phyloP scores from a whole-genome alignment of 352 stramenopile genomes.

The Blastocystis sp. region DNA sequence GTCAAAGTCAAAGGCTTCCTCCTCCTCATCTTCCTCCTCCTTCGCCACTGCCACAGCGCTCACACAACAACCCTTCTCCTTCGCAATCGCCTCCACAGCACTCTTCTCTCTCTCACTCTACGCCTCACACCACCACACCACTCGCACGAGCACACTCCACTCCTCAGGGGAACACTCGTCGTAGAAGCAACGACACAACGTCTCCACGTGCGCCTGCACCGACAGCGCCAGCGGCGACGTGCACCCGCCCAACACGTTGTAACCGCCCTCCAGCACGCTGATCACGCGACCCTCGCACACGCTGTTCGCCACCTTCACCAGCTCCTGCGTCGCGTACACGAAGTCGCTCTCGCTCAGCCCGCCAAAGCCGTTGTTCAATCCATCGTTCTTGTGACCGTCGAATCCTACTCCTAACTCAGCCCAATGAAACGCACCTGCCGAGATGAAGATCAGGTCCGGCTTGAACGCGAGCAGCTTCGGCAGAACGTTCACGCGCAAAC shows the following conservation, averaged over 20 bases:
- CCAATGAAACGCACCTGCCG: conserved; percentile 52
- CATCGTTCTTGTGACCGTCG: conserved; percentile 76
- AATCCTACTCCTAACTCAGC: conserved; percentile 70
- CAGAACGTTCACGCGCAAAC: conserved; percentile 74
- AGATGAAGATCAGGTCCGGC: conserved; percentile 78
- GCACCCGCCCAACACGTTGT: conserved; percentile 71
- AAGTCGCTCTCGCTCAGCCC: conserved; percentile 77
- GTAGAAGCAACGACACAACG: conserved; percentile 35
- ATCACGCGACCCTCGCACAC: conserved; percentile 74
- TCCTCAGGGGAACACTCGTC: conserved; percentile 22
- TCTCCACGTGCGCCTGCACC: conserved; percentile 73
- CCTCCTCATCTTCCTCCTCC: conserved; percentile 54
- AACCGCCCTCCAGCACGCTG: conserved; percentile 75
- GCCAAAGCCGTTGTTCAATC: conserved; percentile 77
- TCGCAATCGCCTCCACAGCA: not conserved
- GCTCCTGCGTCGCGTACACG: conserved; percentile 76
- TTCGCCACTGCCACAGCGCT: conserved; percentile 20
- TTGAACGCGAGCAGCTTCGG: conserved; percentile 75
- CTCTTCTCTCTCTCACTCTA: conserved; percentile 67
- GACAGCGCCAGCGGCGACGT: conserved; percentile 63
- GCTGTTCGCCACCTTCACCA: conserved; percentile 74
- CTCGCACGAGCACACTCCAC: conserved; percentile 24
- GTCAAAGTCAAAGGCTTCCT: conserved; percentile 63
- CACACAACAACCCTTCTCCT: conserved; percentile 3
- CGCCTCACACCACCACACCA: not conserved